Percentiles rank a stretch among this genome's conserved stretches.
These are phyloP conservation scores for Mucor lusitanicus DNA, from an alignment of 371 early-diverging fungal species.

Conservation along the genomic window DNA sequence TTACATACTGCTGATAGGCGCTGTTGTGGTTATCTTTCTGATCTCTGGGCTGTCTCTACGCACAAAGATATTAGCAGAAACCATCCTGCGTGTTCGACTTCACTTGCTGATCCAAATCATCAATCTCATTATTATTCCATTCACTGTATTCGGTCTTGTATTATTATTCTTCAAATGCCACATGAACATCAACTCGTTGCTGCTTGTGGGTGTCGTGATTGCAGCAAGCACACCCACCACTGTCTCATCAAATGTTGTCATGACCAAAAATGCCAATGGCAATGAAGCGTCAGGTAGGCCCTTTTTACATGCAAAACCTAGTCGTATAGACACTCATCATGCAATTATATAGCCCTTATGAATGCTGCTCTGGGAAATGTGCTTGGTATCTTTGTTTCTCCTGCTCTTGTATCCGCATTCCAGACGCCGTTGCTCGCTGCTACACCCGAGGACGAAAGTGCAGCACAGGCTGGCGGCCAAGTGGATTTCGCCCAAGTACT, in stretches of 20 bases:
- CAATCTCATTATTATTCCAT: slow-evolving; percentile 65
- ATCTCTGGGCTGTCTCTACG: slow-evolving; percentile 73
- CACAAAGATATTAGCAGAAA: slow-evolving; percentile 62
- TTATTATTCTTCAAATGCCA: slow-evolving; percentile 48
- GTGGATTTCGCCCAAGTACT: slow-evolving; percentile 61
- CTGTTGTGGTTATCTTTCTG: slow-evolving; percentile 70
- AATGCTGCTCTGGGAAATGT: slow-evolving; percentile 78
- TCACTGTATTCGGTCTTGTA: slow-evolving; percentile 65
- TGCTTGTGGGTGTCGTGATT: slow-evolving; percentile 71
- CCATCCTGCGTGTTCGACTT: slow-evolving; percentile 60
- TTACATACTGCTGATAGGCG: slow-evolving; percentile 51
- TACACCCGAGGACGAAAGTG: slow-evolving; percentile 46
- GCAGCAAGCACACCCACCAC: slow-evolving; percentile 77
- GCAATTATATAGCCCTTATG: slow-evolving; percentile 56
- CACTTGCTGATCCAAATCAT: slow-evolving; percentile 70
- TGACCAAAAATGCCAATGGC: slow-evolving; percentile 76
- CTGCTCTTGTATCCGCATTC: slow-evolving; percentile 50
- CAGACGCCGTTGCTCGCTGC: slow-evolving; percentile 40
- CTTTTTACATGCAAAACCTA: too few species aligned
- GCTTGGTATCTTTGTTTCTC: slow-evolving; percentile 76
- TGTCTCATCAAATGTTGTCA: slow-evolving; percentile 78
- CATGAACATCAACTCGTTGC: slow-evolving; percentile 53
- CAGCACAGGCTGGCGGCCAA: slow-evolving; percentile 32
- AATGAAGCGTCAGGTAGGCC: slow-evolving; percentile 65
- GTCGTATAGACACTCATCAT: too few species aligned